Percentiles rank a stretch among this genome's conserved stretches.
These are phyloP conservation scores for Erythrobasidium yunnanense DNA, from an alignment of 768 basidiomycete genomes.

Conservation along the genomic window DNA sequence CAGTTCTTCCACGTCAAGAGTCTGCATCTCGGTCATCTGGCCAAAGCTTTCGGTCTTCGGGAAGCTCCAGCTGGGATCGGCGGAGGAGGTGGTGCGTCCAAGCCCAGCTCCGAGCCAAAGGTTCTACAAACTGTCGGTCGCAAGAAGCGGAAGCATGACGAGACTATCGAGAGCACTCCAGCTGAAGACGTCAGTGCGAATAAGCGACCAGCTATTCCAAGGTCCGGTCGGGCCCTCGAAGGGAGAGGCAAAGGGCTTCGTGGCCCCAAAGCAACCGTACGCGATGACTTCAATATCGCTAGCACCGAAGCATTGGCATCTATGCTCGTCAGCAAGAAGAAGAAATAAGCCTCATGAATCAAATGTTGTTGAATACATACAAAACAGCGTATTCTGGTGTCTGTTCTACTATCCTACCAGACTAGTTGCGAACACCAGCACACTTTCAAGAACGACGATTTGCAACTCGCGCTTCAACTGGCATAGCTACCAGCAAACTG, in stretches of 20 bases:
- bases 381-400: too few relatives aligned
- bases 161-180: not conserved
- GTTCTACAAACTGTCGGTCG: not conserved
- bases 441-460: too few relatives aligned
- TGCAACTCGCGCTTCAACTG: too few relatives aligned
- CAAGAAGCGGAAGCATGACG: not conserved
- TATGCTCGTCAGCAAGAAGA: not conserved
- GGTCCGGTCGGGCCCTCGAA: conserved; percentile 23
- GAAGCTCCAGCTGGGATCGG: conserved; percentile 55
- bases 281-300: conserved; percentile 28
- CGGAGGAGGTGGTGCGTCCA: not conserved
- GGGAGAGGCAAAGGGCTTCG: conserved; percentile 22
- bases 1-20: conserved; percentile 91
- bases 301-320: not conserved
- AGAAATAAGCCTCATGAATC: too few relatives aligned
- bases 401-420: too few relatives aligned
- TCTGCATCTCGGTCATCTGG: conserved; percentile 81
- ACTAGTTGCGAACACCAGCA: too few relatives aligned
- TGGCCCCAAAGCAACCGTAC: not conserved
- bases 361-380: too few relatives aligned
- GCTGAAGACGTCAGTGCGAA: not conserved
- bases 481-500: too few relatives aligned
- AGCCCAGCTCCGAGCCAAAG: not conserved
- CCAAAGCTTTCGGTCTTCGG: conserved; percentile 80
- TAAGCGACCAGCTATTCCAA: conserved; percentile 1